phyloP scores from a whole-genome alignment of 176 grass and related monocot species.

The Bolboschoenus planiculmis region DNA sequence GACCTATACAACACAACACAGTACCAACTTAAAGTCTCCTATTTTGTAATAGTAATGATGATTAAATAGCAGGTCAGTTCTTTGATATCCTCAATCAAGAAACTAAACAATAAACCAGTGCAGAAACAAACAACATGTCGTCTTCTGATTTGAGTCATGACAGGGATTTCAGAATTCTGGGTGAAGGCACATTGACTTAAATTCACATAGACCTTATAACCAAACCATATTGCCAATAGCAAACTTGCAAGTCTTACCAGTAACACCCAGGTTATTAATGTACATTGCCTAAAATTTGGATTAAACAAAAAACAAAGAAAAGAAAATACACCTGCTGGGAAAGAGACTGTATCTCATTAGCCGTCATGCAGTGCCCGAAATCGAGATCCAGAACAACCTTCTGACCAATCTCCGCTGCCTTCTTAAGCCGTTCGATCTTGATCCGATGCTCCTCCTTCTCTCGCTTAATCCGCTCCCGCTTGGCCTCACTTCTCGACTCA shows the following conservation, averaged over 20 bases:
- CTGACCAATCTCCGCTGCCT: constrained; percentile 5
- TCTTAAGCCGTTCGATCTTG: constrained; percentile 7
- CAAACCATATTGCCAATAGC: constrained; percentile 4
- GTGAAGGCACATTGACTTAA: neutral
- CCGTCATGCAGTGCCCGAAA: neutral
- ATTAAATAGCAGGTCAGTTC: neutral
- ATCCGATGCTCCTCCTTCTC: constrained; percentile 6
- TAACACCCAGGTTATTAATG: neutral
- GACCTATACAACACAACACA: too few species aligned
- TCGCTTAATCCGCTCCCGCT: neutral
- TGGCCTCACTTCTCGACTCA: neutral
- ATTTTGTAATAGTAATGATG: neutral
- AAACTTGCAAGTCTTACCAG: neutral
- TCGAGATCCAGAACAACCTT: constrained; percentile 22
- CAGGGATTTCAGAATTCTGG: neutral
- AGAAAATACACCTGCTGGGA: constrained; percentile 16
- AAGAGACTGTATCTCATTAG: constrained; percentile 13
- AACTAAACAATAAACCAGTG: neutral
- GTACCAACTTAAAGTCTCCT: neutral
- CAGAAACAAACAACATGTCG: neutral
- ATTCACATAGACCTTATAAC: neutral
- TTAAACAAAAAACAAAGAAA: neutral
- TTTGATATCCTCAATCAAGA: neutral
- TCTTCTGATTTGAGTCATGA: neutral
- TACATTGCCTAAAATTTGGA: neutral